These are phyloP conservation scores for Cicer bijugum DNA, from an alignment of 306 rosid genomes.

Conservation along the genomic window DNA sequence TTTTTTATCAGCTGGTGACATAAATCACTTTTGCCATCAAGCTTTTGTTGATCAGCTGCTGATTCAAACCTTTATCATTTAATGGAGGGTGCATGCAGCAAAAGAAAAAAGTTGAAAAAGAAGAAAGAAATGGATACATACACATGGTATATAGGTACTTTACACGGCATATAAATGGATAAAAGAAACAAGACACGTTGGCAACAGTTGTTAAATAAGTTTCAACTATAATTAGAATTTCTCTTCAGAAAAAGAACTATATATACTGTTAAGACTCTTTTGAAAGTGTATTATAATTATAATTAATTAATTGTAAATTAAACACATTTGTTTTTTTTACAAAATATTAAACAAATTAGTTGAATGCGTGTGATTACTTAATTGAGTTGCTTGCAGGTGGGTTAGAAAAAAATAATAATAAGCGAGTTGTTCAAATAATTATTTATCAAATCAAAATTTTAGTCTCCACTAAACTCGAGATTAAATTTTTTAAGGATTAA, in stretches of 20 bases:
- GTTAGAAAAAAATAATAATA: too few relatives aligned
- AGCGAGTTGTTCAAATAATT: too few relatives aligned
- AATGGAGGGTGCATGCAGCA: constrained; percentile 29
- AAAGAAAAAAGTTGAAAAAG: constrained; percentile 13
- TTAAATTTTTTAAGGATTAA: neutral
- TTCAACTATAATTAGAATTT: neutral
- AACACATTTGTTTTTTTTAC: too few relatives aligned
- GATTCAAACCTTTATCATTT: constrained; percentile 51
- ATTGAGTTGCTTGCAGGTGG: too few relatives aligned
- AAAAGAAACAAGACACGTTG: neutral
- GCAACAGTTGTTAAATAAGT: neutral
- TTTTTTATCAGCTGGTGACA: constrained; percentile 11
- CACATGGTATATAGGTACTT: constrained; percentile 54
- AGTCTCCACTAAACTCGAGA: neutral
- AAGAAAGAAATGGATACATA: constrained; percentile 54
- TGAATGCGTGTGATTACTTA: too few relatives aligned
- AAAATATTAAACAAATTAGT: too few relatives aligned
- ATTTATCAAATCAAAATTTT: too few relatives aligned
- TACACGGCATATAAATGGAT: constrained; percentile 58
- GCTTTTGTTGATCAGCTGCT: constrained; percentile 42
- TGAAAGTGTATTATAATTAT: too few relatives aligned
- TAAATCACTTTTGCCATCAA: constrained; percentile 37
- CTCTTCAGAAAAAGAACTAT: too few relatives aligned
- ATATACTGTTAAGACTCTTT: too few relatives aligned
- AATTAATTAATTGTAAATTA: too few relatives aligned